Percentiles rank a stretch among this genome's conserved stretches.
Conservation (phyloP, 139 green algal species). For the Tetratostichococcus sp. region DNA sequence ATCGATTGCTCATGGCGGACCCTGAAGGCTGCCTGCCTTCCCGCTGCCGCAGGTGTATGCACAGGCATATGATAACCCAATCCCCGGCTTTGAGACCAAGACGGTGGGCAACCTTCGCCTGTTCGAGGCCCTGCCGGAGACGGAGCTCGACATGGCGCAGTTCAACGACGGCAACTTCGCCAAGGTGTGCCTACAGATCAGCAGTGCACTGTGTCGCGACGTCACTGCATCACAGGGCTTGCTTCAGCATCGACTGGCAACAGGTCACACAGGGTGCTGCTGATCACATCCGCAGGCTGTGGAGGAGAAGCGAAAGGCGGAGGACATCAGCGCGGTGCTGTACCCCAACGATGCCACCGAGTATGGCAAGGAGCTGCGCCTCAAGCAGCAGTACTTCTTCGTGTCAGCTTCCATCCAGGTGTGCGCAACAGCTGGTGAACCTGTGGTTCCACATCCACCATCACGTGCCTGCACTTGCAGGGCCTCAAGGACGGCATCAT, state of each 20-base stretch:
- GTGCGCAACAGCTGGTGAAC: neutral
- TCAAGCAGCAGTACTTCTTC: conserved; percentile 99
- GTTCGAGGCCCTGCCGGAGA: conserved; percentile 85
- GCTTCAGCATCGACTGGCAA: neutral
- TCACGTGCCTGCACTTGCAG: too few species aligned
- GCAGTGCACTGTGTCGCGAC: neutral
- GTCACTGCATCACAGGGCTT: too few species aligned
- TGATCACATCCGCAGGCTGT: conserved; percentile 67
- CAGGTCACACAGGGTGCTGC: neutral
- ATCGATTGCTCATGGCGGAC: too few species aligned
- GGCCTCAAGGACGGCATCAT: too few species aligned
- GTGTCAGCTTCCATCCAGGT: conserved; percentile 93
- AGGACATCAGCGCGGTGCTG: conserved; percentile 92
- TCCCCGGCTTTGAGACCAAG: conserved; percentile 88
- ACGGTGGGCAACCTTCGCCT: conserved; percentile 96
- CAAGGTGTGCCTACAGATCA: conserved; percentile 11
- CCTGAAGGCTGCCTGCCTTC: neutral
- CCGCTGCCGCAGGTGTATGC: conserved; percentile 62
- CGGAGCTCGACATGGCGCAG: conserved; percentile 88
- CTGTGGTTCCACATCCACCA: too few species aligned
- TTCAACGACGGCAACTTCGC: conserved; percentile 79
- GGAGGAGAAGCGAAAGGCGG: conserved; percentile 72
- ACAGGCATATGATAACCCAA: conserved; percentile 91
- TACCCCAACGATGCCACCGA: conserved; percentile 97
- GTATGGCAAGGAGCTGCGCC: conserved; percentile 96